These are phyloP conservation scores for Aphanomyces cochlioides DNA, from an alignment of 352 stramenopile species.

Conservation along the genomic window DNA sequence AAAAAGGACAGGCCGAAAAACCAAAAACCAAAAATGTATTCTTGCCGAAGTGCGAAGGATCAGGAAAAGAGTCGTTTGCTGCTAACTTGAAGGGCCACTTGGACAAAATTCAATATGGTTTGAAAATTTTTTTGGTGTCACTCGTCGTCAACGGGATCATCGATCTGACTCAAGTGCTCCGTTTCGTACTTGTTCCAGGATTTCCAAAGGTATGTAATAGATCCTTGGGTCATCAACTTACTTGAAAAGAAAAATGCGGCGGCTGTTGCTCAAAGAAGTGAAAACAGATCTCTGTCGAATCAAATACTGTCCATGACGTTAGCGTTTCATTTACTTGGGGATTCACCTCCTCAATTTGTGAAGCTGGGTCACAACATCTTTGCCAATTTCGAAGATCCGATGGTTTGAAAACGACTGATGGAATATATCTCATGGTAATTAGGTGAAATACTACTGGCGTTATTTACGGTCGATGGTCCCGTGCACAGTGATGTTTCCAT, in stretches of 20 bases:
- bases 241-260: slow-evolving; percentile 19
- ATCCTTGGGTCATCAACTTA: neutral
- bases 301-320: slow-evolving; percentile 81
- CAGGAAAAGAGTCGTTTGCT: slow-evolving; percentile 74
- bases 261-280: slow-evolving; percentile 49
- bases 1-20: slow-evolving; percentile 42
- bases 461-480: slow-evolving; percentile 79
- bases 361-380: slow-evolving; percentile 71
- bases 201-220: slow-evolving; percentile 46
- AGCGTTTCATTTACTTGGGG: slow-evolving; percentile 80
- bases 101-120: slow-evolving; percentile 78
- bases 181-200: slow-evolving; percentile 74
- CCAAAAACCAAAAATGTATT: slow-evolving; percentile 51
- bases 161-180: slow-evolving; percentile 77
- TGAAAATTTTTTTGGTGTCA: slow-evolving; percentile 82
- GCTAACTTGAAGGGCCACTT: slow-evolving; percentile 80
- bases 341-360: slow-evolving; percentile 68
- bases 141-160: slow-evolving; percentile 81
- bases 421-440: slow-evolving; percentile 7
- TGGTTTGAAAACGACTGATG: slow-evolving; percentile 47
- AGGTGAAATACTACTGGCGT: slow-evolving; percentile 83
- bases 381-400: slow-evolving; percentile 82
- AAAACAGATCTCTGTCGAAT: slow-evolving; percentile 43
- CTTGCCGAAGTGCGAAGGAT: slow-evolving; percentile 54
- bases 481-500: slow-evolving; percentile 72